Percentiles rank a stretch among this genome's conserved stretches.
Conservation (phyloP, 768 basidiomycete species). For the Boletus coccyginus region DNA sequence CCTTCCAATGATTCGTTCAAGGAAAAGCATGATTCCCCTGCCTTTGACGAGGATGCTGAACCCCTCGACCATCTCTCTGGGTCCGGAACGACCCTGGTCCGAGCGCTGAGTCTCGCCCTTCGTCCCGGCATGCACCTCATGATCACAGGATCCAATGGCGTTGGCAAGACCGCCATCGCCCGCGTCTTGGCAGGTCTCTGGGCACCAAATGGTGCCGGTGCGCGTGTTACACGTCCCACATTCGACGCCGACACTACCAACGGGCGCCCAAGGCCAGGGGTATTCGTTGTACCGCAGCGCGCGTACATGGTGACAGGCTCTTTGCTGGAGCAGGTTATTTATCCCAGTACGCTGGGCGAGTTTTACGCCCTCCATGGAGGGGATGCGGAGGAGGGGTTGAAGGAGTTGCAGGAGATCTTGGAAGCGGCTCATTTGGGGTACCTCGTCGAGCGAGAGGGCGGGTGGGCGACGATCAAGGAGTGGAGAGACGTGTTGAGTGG, state of each 20-base stretch:
- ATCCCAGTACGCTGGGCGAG: constrained; percentile 70
- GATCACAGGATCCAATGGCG: constrained; percentile 92
- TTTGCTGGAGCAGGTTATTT: constrained; percentile 90
- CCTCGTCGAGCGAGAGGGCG: constrained; percentile 83
- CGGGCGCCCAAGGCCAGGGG: constrained; percentile 40
- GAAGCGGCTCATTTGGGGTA: constrained; percentile 83
- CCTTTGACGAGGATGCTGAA: constrained; percentile 14
- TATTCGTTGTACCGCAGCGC: constrained; percentile 90
- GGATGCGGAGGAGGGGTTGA: constrained; percentile 46
- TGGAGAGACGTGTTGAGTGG: constrained; percentile 96
- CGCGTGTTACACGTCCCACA: constrained; percentile 32
- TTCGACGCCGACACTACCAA: constrained; percentile 25
- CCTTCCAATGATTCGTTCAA: constrained; percentile 1
- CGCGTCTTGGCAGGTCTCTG: constrained; percentile 88
- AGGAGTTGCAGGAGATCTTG: constrained; percentile 73
- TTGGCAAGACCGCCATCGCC: constrained; percentile 88
- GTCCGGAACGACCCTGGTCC: constrained; percentile 52
- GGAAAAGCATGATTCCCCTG: neutral
- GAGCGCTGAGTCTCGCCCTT: constrained; percentile 63
- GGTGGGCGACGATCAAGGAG: constrained; percentile 86
- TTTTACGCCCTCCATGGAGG: constrained; percentile 61
- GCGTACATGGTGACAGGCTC: constrained; percentile 90
- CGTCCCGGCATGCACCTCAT: constrained; percentile 79
- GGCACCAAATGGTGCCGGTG: constrained; percentile 52
- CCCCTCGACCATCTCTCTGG: constrained; percentile 15